Conservation (phyloP, 495 filamentous ascomycete species). For the Daldinia caldariorum region DNA sequence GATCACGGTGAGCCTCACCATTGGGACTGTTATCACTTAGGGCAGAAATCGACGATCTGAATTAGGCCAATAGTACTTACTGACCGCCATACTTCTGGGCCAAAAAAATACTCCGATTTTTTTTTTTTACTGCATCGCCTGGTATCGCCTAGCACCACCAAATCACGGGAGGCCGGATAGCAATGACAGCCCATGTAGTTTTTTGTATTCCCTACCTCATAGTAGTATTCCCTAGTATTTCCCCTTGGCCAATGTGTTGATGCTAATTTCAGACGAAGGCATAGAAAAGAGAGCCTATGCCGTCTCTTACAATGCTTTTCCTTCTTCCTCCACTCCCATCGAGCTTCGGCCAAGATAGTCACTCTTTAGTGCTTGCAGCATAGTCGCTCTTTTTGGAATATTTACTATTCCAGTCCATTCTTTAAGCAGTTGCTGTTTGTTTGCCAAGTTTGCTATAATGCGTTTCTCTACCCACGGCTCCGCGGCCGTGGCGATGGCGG, state of each 20-base stretch:
- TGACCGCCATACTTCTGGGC: constrained; percentile 32
- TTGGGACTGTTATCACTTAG: constrained; percentile 15
- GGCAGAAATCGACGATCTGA: constrained; percentile 36
- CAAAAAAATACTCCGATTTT: constrained; percentile 14
- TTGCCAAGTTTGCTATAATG: constrained; percentile 26
- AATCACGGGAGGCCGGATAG: constrained; percentile 39
- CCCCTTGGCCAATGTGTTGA: constrained; percentile 34
- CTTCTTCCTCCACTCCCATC: constrained; percentile 43
- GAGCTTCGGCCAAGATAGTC: constrained; percentile 46
- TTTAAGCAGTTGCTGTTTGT: constrained; percentile 42
- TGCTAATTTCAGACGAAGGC: constrained; percentile 41
- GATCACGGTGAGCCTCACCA: constrained; percentile 28
- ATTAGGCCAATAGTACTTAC: constrained; percentile 36
- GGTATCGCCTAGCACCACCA: constrained; percentile 19
- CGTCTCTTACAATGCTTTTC: constrained; percentile 15
- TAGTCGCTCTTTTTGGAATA: constrained; percentile 46
- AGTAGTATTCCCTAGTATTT: not conserved
- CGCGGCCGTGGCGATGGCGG: constrained; percentile 47
- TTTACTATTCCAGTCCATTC: constrained; percentile 47
- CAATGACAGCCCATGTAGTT: constrained; percentile 11
- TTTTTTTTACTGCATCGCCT: not conserved
- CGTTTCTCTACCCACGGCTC: constrained; percentile 48
- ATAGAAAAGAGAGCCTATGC: constrained; percentile 46
- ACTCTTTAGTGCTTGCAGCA: constrained; percentile 48
- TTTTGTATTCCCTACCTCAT: too few relatives aligned